phyloP scores from a whole-genome alignment of 306 rosid genomes.

The Inga laurina region DNA sequence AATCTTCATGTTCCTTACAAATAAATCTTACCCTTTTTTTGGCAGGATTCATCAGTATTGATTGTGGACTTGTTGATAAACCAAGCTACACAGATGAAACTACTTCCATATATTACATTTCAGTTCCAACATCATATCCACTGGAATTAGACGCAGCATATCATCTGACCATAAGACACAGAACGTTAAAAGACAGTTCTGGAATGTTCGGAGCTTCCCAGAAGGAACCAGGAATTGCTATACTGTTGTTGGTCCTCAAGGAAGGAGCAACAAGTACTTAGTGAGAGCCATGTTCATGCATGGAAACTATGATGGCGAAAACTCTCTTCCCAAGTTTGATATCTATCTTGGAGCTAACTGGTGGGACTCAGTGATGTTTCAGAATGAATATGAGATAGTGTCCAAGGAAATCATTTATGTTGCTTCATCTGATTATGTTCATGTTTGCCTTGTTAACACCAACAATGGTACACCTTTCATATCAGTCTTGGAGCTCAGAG shows the following conservation, averaged over 20 bases:
- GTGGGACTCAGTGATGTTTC: slow-evolving; percentile 38
- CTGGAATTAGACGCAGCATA: slow-evolving; percentile 34
- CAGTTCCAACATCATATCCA: slow-evolving; percentile 28
- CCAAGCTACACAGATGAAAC: slow-evolving; percentile 44
- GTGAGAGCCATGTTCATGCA: slow-evolving; percentile 42
- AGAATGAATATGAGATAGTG: slow-evolving; percentile 32
- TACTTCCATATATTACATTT: slow-evolving; percentile 37
- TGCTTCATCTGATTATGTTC: slow-evolving; percentile 39
- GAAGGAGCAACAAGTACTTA: slow-evolving; percentile 33
- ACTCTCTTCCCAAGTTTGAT: slow-evolving; percentile 42
- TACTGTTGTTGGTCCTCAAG: slow-evolving; percentile 36
- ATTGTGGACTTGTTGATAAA: slow-evolving; percentile 41
- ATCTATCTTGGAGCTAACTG: slow-evolving; percentile 39
- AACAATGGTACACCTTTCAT: slow-evolving; percentile 47
- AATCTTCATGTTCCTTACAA: background rate
- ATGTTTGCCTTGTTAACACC: slow-evolving; percentile 42
- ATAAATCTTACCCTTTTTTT: slow-evolving; percentile 12
- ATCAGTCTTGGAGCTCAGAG: slow-evolving; percentile 48
- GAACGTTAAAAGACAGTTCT: slow-evolving; percentile 33
- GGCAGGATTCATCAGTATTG: slow-evolving; percentile 45
- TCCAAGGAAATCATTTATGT: slow-evolving; percentile 43
- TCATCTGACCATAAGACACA: slow-evolving; percentile 22
- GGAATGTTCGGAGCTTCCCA: slow-evolving; percentile 50
- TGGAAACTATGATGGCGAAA: slow-evolving; percentile 42
- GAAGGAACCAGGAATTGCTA: slow-evolving; percentile 42